Conservation (phyloP, 2,329 filamentous ascomycete genomes). For the Xylaria sp. region DNA sequence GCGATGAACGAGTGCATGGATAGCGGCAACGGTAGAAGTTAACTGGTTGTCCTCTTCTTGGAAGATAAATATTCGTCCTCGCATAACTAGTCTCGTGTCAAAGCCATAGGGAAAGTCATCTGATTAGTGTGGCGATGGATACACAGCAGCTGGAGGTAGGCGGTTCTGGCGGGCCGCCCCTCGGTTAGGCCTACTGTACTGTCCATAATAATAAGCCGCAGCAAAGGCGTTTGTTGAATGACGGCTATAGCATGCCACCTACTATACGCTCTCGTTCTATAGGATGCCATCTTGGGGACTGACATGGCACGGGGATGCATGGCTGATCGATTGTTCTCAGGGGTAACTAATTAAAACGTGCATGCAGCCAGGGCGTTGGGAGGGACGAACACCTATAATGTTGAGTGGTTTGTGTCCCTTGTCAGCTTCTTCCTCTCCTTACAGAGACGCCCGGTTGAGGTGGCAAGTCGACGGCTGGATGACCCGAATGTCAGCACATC, state of each 20-base stretch:
- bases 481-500: background rate
- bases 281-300: background rate
- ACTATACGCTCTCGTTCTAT: background rate
- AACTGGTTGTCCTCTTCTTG: background rate
- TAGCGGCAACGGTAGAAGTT: background rate
- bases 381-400: background rate
- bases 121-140: background rate
- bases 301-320: background rate
- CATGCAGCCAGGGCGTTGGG: background rate
- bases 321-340: background rate
- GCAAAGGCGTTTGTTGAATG: background rate
- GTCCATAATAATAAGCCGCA: background rate
- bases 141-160: background rate
- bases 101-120: background rate
- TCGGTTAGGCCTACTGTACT: background rate
- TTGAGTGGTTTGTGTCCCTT: background rate
- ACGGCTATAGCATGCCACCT: background rate
- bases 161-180: background rate
- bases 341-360: background rate
- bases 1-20: background rate
- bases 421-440: background rate
- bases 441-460: background rate
- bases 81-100: background rate
- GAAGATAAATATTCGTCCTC: background rate
- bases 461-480: background rate